These are phyloP conservation scores for Aspergillus bridgeri DNA, from an alignment of 495 filamentous ascomycete species.

Conservation along the genomic window DNA sequence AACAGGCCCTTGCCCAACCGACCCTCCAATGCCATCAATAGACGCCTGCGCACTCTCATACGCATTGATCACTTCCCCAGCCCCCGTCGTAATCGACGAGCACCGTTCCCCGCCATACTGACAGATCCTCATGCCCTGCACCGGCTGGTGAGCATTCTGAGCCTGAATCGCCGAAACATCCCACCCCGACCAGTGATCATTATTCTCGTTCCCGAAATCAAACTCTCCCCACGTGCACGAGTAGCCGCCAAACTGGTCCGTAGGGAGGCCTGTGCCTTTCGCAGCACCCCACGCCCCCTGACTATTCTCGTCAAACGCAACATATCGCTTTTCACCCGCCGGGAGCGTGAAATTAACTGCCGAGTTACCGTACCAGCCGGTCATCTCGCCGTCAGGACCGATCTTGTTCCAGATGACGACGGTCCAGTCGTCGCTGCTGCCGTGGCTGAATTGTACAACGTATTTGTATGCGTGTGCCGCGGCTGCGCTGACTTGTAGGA, in stretches of 20 bases:
- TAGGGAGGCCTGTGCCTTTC: slow-evolving; percentile 31
- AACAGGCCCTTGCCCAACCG: slow-evolving; percentile 28
- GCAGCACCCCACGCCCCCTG: slow-evolving; percentile 40
- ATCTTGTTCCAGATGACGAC: slow-evolving; percentile 55
- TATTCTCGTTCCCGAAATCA: slow-evolving; percentile 33
- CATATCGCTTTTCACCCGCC: slow-evolving; percentile 38
- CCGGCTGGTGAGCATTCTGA: slow-evolving; percentile 27
- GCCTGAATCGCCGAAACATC: slow-evolving; percentile 48
- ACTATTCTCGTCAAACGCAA: slow-evolving; percentile 49
- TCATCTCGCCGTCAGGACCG: slow-evolving; percentile 38
- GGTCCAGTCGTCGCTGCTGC: slow-evolving; percentile 31
- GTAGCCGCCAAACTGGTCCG: slow-evolving; percentile 36
- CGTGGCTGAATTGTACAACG: slow-evolving; percentile 43
- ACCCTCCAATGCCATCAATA: slow-evolving; percentile 36
- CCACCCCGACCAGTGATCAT: slow-evolving; percentile 40
- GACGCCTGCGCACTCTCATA: slow-evolving; percentile 29
- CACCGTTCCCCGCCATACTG: slow-evolving; percentile 26
- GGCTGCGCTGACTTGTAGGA: slow-evolving; percentile 38
- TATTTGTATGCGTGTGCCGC: slow-evolving; percentile 42
- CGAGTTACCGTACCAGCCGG: slow-evolving; percentile 45
- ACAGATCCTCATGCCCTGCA: slow-evolving; percentile 41
- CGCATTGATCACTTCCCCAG: slow-evolving; percentile 30
- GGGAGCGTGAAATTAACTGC: slow-evolving; percentile 43
- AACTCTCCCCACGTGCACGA: slow-evolving; percentile 47
- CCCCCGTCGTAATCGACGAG: slow-evolving; percentile 32